Percentiles rank a stretch among this genome's conserved stretches.
Conservation (phyloP, 768 basidiomycete species). For the Tylopilus rubrobrunneus region DNA sequence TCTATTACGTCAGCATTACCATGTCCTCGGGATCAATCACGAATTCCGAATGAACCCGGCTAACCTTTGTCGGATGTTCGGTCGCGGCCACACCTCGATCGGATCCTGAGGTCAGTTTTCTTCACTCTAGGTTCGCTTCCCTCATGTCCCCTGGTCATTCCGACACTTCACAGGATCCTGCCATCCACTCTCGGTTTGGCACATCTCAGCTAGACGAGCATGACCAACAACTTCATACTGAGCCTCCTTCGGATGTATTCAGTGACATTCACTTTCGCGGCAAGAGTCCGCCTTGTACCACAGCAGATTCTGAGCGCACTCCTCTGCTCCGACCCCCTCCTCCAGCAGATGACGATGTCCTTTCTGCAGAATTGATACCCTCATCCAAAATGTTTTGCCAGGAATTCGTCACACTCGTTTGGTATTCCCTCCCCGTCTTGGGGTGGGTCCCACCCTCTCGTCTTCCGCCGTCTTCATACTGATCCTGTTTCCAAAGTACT, state of each 20-base stretch:
- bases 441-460: too few relatives aligned
- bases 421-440: constrained; percentile 55
- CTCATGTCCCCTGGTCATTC: too few relatives aligned
- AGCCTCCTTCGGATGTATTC: constrained; percentile 17
- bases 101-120: constrained; percentile 25
- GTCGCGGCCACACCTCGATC: too few relatives aligned
- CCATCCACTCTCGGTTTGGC: too few relatives aligned
- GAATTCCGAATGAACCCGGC: too few relatives aligned
- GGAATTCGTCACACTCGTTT: constrained; percentile 54
- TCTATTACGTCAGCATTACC: neutral
- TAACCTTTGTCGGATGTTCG: too few relatives aligned
- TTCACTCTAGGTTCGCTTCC: too few relatives aligned
- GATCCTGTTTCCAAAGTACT: constrained; percentile 41
- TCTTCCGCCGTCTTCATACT: neutral
- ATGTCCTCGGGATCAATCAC: too few relatives aligned
- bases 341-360: constrained; percentile 30
- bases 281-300: neutral
- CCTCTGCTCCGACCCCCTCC: constrained; percentile 48
- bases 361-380: constrained; percentile 16
- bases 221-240: neutral
- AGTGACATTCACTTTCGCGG: constrained; percentile 15
- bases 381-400: constrained; percentile 44
- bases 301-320: constrained; percentile 44
- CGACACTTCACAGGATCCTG: too few relatives aligned
- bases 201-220: too few relatives aligned